Evolutionary conservation across 495 filamentous ascomycete species (phyloP), one percentile per base, ranked within the genome.

Genomic region (Staphylotrichum tortipilum): DNA sequence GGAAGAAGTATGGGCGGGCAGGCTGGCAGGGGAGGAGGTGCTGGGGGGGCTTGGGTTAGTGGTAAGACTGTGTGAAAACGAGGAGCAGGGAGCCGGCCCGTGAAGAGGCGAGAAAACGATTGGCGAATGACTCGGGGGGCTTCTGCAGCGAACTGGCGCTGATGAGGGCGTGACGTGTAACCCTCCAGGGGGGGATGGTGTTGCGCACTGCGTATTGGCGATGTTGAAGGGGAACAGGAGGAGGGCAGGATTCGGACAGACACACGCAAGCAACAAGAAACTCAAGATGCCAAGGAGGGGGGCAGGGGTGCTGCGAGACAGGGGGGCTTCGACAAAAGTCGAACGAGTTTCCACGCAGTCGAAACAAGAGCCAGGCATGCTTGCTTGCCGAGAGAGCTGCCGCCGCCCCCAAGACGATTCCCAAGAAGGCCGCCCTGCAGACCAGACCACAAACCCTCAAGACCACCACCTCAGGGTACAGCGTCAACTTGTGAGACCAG

Each of bases 81-180:
- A 34, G 43, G 28, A 41, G 14, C 4, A 22, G 17, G 46, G 40
- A 49, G n/a, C n/a, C n/a, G n/a, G n/a, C n/a, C n/a, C 33, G 22
- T 26, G 28, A 40, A 22, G 11, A 26, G 37, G 28, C 43, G 28
- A 53, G 41, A 47, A 53, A 49, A 40, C 30, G 17, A 49, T 30
- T 42, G 53, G 46, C 38, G 50, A 54, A 57, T 57, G 54, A 51
- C 50, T 54, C 50, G 54, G 17, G 21, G 40, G 54, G 45, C 33
- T n/a, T n/a, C n/a, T n/a, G 31, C 33, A 44, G 50, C 33, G 40
- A 37, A 34, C 24, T 34, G 49, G 36, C 12, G 37, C 29, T 44
- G 39, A 38, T 4, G 17, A 23, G 22, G 23, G 14, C 19, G 10
- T 18, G 28, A 43, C 31, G 43, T 54, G 53, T 49, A 44, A 54